Conservation (phyloP, 257 asterid genomes). For the Gardenia jasminoides region DNA sequence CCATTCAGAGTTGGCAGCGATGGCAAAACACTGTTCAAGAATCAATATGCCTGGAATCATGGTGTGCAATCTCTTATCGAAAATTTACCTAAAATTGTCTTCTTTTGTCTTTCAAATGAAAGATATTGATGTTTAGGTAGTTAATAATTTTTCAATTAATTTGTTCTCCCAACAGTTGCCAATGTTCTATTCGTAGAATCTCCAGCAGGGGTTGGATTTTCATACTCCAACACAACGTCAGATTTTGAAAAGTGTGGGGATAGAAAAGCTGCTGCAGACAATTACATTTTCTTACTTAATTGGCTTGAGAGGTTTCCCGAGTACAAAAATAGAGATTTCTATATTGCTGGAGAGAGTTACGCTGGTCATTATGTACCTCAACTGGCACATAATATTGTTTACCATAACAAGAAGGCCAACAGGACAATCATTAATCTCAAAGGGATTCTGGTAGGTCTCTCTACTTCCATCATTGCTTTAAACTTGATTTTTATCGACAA, state of each 20-base stretch:
- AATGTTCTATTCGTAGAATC: slow-evolving; percentile 77
- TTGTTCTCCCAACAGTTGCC: slow-evolving; percentile 45
- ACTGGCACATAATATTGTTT: slow-evolving; percentile 60
- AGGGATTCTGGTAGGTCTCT: slow-evolving; percentile 65
- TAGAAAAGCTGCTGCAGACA: slow-evolving; percentile 49
- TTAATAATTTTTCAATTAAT: neutral
- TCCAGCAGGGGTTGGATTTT: slow-evolving; percentile 88
- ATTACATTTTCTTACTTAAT: slow-evolving; percentile 51
- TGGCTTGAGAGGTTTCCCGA: slow-evolving; percentile 81
- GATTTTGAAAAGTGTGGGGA: slow-evolving; percentile 51
- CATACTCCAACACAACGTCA: slow-evolving; percentile 62
- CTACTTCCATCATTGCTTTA: neutral
- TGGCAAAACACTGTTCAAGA: slow-evolving; percentile 76
- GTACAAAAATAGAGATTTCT: slow-evolving; percentile 52
- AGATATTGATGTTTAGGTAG: neutral
- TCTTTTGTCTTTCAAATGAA: neutral
- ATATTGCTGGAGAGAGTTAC: slow-evolving; percentile 70
- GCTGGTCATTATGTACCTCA: slow-evolving; percentile 86
- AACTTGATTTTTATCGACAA: neutral
- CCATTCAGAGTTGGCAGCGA: slow-evolving; percentile 83
- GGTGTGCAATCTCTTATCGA: slow-evolving; percentile 38
- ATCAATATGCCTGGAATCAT: slow-evolving; percentile 68
- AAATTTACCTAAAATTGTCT: neutral
- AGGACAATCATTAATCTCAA: slow-evolving; percentile 60
- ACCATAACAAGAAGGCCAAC: slow-evolving; percentile 46